Evolutionary conservation across 1,284 basidiomycete genomes (phyloP).

Genomic region (Peniophora sp.): DNA sequence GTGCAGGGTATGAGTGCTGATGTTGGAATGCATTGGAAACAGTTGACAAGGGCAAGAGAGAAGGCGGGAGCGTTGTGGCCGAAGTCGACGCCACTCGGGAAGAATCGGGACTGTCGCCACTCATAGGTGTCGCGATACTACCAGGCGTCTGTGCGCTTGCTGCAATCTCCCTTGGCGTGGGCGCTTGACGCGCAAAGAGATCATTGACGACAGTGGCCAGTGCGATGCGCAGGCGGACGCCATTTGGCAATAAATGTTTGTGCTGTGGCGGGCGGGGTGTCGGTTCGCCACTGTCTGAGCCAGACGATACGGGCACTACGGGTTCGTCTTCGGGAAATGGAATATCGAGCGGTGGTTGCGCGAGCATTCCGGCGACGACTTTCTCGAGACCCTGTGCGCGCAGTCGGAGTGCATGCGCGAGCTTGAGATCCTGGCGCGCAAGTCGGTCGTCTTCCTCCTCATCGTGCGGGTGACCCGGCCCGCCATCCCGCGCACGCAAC

Average conservation of each 20-base stretch:
- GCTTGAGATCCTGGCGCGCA: slow-evolving; percentile 47
- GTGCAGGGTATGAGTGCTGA: neutral
- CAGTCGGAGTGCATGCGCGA: slow-evolving; percentile 55
- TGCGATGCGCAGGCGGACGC: slow-evolving; percentile 67
- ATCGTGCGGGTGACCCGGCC: slow-evolving; percentile 39
- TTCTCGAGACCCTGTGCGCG: slow-evolving; percentile 74
- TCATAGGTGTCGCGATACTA: slow-evolving; percentile 4
- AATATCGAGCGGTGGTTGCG: slow-evolving; percentile 56
- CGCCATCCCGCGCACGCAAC: slow-evolving; percentile 45
- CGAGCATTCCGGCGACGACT: slow-evolving; percentile 70
- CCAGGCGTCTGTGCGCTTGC: slow-evolving; percentile 25
- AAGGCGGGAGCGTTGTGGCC: slow-evolving; percentile 22
- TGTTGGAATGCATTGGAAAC: slow-evolving; percentile 19
- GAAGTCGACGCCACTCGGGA: neutral
- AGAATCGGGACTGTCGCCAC: neutral
- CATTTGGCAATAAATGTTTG: slow-evolving; percentile 65
- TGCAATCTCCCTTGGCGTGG: slow-evolving; percentile 31
- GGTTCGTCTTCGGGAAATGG: slow-evolving; percentile 35
- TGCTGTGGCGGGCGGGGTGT: slow-evolving; percentile 22
- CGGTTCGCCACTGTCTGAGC: slow-evolving; percentile 18
- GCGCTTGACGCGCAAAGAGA: slow-evolving; percentile 64
- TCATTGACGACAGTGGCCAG: slow-evolving; percentile 71
- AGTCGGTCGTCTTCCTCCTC: slow-evolving; percentile 54
- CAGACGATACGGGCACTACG: slow-evolving; percentile 5
- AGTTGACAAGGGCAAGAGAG: slow-evolving; percentile 27